Evolutionary conservation across 805 yeast genomes (phyloP), one percentile per base, ranked within the genome.

Genomic region (Ogataea neopini): DNA sequence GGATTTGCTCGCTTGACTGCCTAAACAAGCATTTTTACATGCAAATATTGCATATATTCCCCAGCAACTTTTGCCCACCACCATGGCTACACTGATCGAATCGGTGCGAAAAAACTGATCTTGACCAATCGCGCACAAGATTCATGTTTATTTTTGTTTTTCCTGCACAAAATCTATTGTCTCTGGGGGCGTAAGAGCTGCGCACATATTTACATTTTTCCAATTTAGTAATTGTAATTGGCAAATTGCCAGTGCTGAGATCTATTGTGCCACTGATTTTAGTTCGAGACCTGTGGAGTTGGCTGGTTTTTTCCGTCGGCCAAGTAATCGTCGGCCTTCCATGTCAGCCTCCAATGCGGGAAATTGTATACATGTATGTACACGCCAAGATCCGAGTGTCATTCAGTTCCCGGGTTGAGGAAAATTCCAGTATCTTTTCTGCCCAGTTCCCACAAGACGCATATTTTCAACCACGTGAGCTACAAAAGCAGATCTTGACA

Each of bases 281-380:
- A 17, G 42, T 22, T 18, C 42, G 33, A 28, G 42, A 28, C 33
- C 17, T 9, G 25, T 22, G 23, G 15, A 39, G 43, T 30, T 29
- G 43, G 43, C 43, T 40, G 43, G 43, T 40, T 40, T 40, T 40
- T 40, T 20, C 29, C 19, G 25, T 23, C 43, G 22, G 36, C 9
- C 18, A 19, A 30, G 34, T 6, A 3, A 2, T 15, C 26, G 13
- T 11, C 17, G 18, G 22, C 9, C 19, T 11, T 11, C 14, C 15
- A 17, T 15, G 20, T 11, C n/a, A 15, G 11, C 15, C 5, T 39
- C 42, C 34, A 32, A 39, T 39, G 42, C 33, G 42, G 32, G 33
- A 39, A 17, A 39, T 26, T 25, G 25, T 23, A 7, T 25, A 23
- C 40, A 37, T 22, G 25, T 22, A 22, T 22, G 8, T 22, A 22